Evolutionary conservation across 2,329 filamentous ascomycete species (phyloP), one percentile per base, ranked within the genome.

Genomic region (Aspergillus tubingensis): DNA sequence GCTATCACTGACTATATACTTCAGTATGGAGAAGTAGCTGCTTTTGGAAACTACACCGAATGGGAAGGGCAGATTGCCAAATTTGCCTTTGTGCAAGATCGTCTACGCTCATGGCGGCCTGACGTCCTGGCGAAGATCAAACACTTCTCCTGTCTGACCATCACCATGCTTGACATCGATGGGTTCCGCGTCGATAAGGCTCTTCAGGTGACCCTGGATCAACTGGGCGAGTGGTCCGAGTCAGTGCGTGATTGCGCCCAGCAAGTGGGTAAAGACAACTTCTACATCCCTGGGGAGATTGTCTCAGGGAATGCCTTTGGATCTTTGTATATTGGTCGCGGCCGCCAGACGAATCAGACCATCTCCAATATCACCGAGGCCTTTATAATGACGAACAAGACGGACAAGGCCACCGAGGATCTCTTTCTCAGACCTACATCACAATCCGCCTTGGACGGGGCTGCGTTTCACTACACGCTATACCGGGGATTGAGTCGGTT

Each of bases 121-220:
- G 80, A 81, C 10, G 85, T 88, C 0, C 75, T 81, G 36, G 78
- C 81, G 48, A 85, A 84, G 65, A 76, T 88, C 60, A 81, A 83
- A 64, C 82, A 82, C 50, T 86, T 87, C 66, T 86, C 85, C 1
- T 88, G 86, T 72, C 83, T 88, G 71, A 78, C 84, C 43, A 86
- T 88, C 58, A 72, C 77, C 17, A 83, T 81, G 63, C 76, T 88
- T 8, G 86, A 88, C 65, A 83, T 88, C 57, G 86, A 88, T 67
- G 86, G 86, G 0, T 87, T 85, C 69, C 82, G 86, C 58, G 86
- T 87, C 72, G 86, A 88, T 74, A 88, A 88, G 71, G 86, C 85
- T 2, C 82, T 85, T 21, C 85, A 88, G 66, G 81, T 84, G 15
- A 87, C 86, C 0, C 79, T 87, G 4, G 86, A 88, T 66, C 80